Conservation (phyloP, 1,139 yeast species). For the Kluyveromyces sp. region DNA sequence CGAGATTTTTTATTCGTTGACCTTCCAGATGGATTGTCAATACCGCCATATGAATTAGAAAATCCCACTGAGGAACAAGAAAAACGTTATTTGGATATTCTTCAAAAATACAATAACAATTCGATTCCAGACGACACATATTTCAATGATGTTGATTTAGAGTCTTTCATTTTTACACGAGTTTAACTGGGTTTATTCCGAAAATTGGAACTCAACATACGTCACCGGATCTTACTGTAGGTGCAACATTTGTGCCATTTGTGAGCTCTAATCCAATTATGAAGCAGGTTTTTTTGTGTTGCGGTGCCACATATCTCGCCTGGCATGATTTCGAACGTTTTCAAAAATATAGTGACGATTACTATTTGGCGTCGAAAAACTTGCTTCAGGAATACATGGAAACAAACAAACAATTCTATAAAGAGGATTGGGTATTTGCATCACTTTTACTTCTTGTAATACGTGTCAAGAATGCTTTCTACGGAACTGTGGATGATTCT, state of each 20-base stretch:
- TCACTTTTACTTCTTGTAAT: conserved; percentile 34
- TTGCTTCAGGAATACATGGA: conserved; percentile 13
- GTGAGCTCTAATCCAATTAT: conserved; percentile 26
- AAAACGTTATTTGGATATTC: conserved; percentile 5
- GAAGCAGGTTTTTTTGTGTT: conserved; percentile 32
- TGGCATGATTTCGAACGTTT: conserved; percentile 21
- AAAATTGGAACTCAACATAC: conserved; percentile 36
- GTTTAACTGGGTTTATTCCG: conserved; percentile 33
- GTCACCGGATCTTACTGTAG: conserved; percentile 35
- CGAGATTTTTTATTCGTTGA: conserved; percentile 3
- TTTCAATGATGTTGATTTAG: conserved; percentile 11
- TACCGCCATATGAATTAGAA: conserved; percentile 2
- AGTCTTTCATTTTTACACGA: conserved; percentile 28
- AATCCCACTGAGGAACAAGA: conserved; percentile 4
- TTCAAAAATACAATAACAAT: conserved; percentile 8
- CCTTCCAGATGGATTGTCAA: conserved; percentile 5
- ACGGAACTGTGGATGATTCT: conserved; percentile 26
- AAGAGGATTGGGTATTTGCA: conserved; percentile 32
- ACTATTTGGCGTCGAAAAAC: conserved; percentile 19
- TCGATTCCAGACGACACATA: conserved; percentile 8
- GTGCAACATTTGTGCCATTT: conserved; percentile 32
- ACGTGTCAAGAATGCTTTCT: conserved; percentile 31
- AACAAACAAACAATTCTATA: conserved; percentile 9
- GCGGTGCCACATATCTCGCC: conserved; percentile 34
- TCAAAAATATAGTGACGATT: conserved; percentile 22